phyloP scores from a whole-genome alignment of 805 yeast species.

The Starmerella stigmatis region DNA sequence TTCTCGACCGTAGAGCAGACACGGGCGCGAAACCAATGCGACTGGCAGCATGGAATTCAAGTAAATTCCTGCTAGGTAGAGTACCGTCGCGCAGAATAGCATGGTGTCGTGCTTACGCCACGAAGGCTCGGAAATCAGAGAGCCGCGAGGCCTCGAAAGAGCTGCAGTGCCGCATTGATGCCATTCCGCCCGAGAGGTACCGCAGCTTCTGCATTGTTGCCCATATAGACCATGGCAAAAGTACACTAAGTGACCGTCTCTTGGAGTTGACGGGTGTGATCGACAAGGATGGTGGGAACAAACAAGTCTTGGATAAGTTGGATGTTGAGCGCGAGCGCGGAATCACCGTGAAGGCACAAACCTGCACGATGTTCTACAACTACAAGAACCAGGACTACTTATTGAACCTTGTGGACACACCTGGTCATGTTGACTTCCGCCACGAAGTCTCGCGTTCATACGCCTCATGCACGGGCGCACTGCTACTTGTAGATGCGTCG shows the following conservation, averaged over 20 bases:
- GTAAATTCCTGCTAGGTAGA: background rate
- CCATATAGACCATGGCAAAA: conserved; percentile 73
- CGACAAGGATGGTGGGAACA: conserved; percentile 52
- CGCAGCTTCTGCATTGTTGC: conserved; percentile 92
- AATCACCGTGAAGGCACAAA: conserved; percentile 93
- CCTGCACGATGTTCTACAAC: conserved; percentile 82
- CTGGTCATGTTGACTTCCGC: conserved; percentile 95
- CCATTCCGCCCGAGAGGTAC: conserved; percentile 71
- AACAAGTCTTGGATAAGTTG: conserved; percentile 78
- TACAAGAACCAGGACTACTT: conserved; percentile 62
- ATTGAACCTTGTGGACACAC: conserved; percentile 87
- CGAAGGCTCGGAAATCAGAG: conserved; percentile 1
- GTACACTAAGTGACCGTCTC: conserved; percentile 80
- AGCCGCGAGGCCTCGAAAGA: conserved; percentile 2
- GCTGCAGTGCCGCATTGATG: conserved; percentile 45
- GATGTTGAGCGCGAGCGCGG: conserved; percentile 96
- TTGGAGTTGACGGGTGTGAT: conserved; percentile 85
- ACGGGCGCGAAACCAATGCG: background rate
- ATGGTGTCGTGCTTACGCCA: background rate
- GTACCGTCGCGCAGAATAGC: background rate
- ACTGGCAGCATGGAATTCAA: background rate
- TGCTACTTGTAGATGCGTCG: conserved; percentile 81
- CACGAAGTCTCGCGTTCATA: conserved; percentile 89
- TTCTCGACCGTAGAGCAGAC: background rate
- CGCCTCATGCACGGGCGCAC: conserved; percentile 93